A percentile compares a stretch with the other conserved stretches of the same genome.
These are phyloP conservation scores for Ustulina deusta DNA, from an alignment of 2,329 filamentous ascomycete genomes.

Conservation along the genomic window DNA sequence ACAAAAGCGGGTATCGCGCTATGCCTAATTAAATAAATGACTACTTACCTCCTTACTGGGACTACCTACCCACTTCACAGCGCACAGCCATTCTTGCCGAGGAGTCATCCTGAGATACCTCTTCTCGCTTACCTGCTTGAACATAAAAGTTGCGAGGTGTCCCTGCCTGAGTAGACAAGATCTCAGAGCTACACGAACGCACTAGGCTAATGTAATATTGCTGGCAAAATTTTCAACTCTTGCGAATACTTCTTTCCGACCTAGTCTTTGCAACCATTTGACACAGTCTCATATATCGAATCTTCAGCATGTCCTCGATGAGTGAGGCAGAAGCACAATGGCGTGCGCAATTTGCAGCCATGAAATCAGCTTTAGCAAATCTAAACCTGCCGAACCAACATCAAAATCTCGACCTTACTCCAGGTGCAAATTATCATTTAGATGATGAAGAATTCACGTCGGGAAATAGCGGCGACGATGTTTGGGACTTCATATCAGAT, in stretches of 20 bases:
- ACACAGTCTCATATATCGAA: not conserved
- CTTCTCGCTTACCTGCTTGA: slow-evolving; percentile 8
- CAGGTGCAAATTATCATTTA: slow-evolving; percentile 73
- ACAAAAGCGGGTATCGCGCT: too few species aligned
- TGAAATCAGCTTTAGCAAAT: slow-evolving; percentile 85
- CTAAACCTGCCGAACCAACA: slow-evolving; percentile 64
- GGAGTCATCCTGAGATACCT: slow-evolving; percentile 28
- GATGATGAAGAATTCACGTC: slow-evolving; percentile 68
- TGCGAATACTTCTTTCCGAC: not conserved
- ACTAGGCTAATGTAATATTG: not conserved
- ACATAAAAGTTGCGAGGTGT: not conserved
- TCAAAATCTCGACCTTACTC: slow-evolving; percentile 58
- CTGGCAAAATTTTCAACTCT: not conserved
- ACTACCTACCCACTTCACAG: slow-evolving; percentile 16
- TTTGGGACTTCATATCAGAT: slow-evolving; percentile 93
- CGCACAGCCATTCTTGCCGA: slow-evolving; percentile 28
- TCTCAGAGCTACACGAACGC: not conserved
- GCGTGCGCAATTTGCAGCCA: slow-evolving; percentile 85
- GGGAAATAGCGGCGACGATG: slow-evolving; percentile 78
- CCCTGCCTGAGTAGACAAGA: not conserved
- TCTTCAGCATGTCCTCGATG: slow-evolving; percentile 43
- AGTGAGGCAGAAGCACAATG: slow-evolving; percentile 71
- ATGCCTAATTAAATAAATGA: too few species aligned
- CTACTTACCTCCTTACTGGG: too few species aligned
- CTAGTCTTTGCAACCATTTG: not conserved